Evolutionary conservation across 2,329 filamentous ascomycete genomes (phyloP), one percentile per base, ranked within the genome.

Genomic region (Aspergillus sojae): DNA sequence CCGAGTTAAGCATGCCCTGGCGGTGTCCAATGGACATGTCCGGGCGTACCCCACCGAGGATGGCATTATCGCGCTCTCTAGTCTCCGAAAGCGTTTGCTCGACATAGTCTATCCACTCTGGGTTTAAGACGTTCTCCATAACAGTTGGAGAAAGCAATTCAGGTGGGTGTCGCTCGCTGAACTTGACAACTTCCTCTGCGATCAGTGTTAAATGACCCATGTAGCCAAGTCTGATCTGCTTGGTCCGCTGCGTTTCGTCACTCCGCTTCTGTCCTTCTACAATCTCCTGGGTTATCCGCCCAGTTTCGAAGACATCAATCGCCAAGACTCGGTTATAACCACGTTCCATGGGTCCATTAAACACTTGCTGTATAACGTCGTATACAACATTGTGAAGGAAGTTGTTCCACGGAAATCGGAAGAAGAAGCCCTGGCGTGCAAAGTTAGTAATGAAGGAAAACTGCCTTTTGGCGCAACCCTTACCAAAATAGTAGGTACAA

Each of bases 341-440:
- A 64, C 93, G 91, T 71, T 98, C 94, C 91, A 99, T 97, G 0
- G 93, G 93, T 10, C 95, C 95, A 75, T 99, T 99, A 79, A 99
- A 98, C 1, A 99, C 95, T 81, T 99, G 95, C 78, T 99, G 95
- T 50, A 99, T 92, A 73, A 99, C 94, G 77, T 99, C 95, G 76
- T 99, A 99, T 55, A 99, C 95, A 50, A 99, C 95, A 74, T 99
- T 99, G 80, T 99, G 95, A 52, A 99, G 85, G 75, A 99, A 99
- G 78, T 99, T 99, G 79, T 99, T 99, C 95, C 95, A 99, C 1
- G 95, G 94, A 74, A 98, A 99, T 64, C 91, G 89, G 83, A 99
- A 99, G 81, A 99, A 99, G 82, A 98, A 98, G 62, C 93, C 92
- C 93, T 96, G 30, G 19, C 23, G 21, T 39, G 30, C 23, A 23